Percentiles rank a stretch among this genome's conserved stretches.
Evolutionary conservation across 768 basidiomycete species (phyloP).

Genomic region (Termitomyces sp.): DNA sequence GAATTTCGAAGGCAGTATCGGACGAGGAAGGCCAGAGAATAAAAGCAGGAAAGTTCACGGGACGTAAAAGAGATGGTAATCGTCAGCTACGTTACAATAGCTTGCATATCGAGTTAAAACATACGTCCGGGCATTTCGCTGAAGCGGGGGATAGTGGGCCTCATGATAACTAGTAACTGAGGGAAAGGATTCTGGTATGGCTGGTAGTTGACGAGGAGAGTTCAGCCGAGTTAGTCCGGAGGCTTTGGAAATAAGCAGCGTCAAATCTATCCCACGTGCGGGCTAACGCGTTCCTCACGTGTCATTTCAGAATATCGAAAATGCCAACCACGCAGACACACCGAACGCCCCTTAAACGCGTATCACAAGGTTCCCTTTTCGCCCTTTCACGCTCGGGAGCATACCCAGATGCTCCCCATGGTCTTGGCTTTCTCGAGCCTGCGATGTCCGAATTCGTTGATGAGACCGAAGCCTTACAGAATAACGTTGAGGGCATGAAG

Average conservation of each 20-base stretch:
- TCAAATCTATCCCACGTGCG: slow-evolving; percentile 22
- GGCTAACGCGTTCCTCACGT: neutral
- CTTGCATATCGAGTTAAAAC: slow-evolving; percentile 22
- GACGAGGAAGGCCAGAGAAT: neutral
- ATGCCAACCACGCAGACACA: slow-evolving; percentile 35
- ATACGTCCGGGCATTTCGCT: slow-evolving; percentile 84
- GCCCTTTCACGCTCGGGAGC: slow-evolving; percentile 74
- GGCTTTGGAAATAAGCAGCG: slow-evolving; percentile 12
- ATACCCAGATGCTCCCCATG: slow-evolving; percentile 72
- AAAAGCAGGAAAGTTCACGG: neutral
- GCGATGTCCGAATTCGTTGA: slow-evolving; percentile 83
- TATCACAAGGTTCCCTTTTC: slow-evolving; percentile 89
- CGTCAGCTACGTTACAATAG: neutral
- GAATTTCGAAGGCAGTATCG: neutral
- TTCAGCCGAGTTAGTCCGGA: slow-evolving; percentile 16
- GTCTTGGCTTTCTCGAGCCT: slow-evolving; percentile 80
- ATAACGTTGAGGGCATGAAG: slow-evolving; percentile 68
- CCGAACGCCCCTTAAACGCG: slow-evolving; percentile 79
- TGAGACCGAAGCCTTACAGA: slow-evolving; percentile 75
- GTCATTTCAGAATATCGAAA: no score
- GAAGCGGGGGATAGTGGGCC: slow-evolving; percentile 49
- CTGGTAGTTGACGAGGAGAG: slow-evolving; percentile 11
- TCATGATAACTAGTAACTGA: slow-evolving; percentile 37
- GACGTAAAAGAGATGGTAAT: neutral
- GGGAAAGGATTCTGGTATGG: slow-evolving; percentile 9